A percentile compares a stretch with the other conserved stretches of the same genome.
phyloP scores from a whole-genome alignment of 768 basidiomycete species.

The Rubroboletus pulcherrimus region DNA sequence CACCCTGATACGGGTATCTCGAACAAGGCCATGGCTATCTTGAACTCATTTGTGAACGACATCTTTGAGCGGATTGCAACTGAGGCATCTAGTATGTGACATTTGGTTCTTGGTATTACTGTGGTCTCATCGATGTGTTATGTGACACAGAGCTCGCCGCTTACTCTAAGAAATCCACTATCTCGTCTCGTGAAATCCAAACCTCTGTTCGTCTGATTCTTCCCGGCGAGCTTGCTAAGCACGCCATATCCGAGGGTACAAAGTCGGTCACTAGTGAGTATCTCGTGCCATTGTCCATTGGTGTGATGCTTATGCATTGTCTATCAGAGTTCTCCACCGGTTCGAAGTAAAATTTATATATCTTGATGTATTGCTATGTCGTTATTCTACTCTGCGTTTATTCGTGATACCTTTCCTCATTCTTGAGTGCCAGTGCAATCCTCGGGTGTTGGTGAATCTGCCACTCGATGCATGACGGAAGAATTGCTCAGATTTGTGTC shows the following conservation, averaged over 20 bases:
- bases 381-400: slow-evolving; percentile 30
- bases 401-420: slow-evolving; percentile 29
- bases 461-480: neutral
- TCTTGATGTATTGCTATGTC: slow-evolving; percentile 32
- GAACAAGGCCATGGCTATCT: slow-evolving; percentile 82
- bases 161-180: slow-evolving; percentile 87
- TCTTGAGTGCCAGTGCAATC: neutral
- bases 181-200: slow-evolving; percentile 90
- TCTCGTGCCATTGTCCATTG: neutral
- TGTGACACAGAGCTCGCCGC: slow-evolving; percentile 62
- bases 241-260: slow-evolving; percentile 83
- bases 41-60: slow-evolving; percentile 82
- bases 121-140: neutral
- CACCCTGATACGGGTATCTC: slow-evolving; percentile 94
- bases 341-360: slow-evolving; percentile 42
- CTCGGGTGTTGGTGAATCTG: too few relatives aligned
- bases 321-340: slow-evolving; percentile 56
- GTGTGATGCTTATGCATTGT: slow-evolving; percentile 9
- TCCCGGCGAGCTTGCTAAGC: slow-evolving; percentile 83
- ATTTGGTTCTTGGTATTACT: neutral
- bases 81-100: slow-evolving; percentile 61
- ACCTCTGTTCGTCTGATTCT: slow-evolving; percentile 80
- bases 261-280: slow-evolving; percentile 66
- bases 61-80: slow-evolving; percentile 80
- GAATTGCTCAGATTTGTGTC: neutral